A percentile compares a stretch with the other conserved stretches of the same genome.
phyloP scores from a whole-genome alignment of 352 stramenopile genomes.

The Phytophthora ramorum region DNA sequence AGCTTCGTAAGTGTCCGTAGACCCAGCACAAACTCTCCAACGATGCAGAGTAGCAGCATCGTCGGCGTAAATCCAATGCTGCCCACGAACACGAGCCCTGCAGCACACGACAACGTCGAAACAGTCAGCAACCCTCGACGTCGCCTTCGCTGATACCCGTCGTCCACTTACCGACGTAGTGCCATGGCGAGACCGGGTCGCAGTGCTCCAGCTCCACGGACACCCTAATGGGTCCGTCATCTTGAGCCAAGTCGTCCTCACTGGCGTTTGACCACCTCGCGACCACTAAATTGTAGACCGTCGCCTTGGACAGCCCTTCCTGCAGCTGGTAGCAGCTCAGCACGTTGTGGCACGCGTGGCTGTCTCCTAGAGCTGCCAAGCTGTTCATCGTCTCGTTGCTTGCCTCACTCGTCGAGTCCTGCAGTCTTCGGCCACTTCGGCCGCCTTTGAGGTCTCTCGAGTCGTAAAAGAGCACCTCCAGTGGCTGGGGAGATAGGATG shows the following conservation, averaged over 20 bases:
- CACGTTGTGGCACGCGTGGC: slow-evolving; percentile 37
- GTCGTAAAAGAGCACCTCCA: slow-evolving; percentile 70
- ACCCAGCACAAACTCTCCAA: slow-evolving; percentile 55
- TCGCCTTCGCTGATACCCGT: not conserved
- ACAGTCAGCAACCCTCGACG: not conserved
- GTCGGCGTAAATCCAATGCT: slow-evolving; percentile 54
- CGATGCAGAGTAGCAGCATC: slow-evolving; percentile 47
- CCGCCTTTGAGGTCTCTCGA: slow-evolving; percentile 29
- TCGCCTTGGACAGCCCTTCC: slow-evolving; percentile 39
- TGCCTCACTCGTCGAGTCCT: slow-evolving; percentile 1
- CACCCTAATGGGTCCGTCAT: slow-evolving; percentile 22
- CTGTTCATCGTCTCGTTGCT: slow-evolving; percentile 11
- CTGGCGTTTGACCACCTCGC: slow-evolving; percentile 28
- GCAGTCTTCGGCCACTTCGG: slow-evolving; percentile 13
- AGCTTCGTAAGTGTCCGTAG: slow-evolving; percentile 52
- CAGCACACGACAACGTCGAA: not conserved
- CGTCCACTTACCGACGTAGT: slow-evolving; percentile 43
- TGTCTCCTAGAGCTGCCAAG: slow-evolving; percentile 20
- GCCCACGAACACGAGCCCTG: slow-evolving; percentile 48
- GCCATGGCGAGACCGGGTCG: slow-evolving; percentile 45
- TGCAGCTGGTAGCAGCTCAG: slow-evolving; percentile 42
- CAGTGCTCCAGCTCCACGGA: slow-evolving; percentile 47
- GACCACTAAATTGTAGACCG: slow-evolving; percentile 57
- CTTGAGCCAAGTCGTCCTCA: slow-evolving; percentile 1
- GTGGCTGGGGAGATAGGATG: slow-evolving; percentile 41